These are phyloP conservation scores for Jatropha podagrica DNA, from an alignment of 441 rosid genomes.

Conservation along the genomic window DNA sequence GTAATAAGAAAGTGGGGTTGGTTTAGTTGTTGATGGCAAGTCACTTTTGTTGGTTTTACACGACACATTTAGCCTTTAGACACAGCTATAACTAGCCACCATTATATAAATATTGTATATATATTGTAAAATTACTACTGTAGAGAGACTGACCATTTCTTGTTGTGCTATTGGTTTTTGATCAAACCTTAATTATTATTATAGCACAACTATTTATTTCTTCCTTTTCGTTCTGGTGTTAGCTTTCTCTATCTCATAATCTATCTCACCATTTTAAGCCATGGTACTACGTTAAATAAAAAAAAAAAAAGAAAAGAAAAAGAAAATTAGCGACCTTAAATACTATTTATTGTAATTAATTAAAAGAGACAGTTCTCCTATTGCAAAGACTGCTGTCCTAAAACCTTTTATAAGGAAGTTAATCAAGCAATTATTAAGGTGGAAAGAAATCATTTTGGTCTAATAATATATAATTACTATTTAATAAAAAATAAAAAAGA, in stretches of 20 bases:
- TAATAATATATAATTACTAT: no score
- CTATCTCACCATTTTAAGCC: constrained; percentile 23
- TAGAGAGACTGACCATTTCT: constrained; percentile 36
- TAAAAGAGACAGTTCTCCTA: constrained; percentile 48
- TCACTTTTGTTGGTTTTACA: constrained; percentile 77
- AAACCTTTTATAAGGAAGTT: constrained; percentile 31
- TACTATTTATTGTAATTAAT: background rate
- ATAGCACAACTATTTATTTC: background rate
- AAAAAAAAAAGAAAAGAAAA: background rate
- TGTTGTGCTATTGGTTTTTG: constrained; percentile 27
- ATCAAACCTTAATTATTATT: constrained; percentile 4
- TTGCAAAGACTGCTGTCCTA: constrained; percentile 39
- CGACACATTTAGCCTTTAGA: constrained; percentile 41
- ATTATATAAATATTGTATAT: background rate
- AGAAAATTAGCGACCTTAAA: background rate
- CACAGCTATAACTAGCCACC: background rate
- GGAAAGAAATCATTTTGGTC: background rate
- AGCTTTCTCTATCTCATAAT: background rate
- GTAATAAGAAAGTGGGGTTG: constrained; percentile 54
- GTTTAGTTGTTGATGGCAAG: constrained; percentile 65
- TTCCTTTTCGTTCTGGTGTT: background rate
- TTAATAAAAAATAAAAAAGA: background rate
- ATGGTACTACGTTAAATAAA: constrained; percentile 49
- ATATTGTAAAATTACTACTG: background rate
- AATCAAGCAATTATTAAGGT: constrained; percentile 1